Evolutionary conservation across 176 grass and related monocot genomes (phyloP), one percentile per base, ranked within the genome.

Genomic region (Paspalum vaginatum): DNA sequence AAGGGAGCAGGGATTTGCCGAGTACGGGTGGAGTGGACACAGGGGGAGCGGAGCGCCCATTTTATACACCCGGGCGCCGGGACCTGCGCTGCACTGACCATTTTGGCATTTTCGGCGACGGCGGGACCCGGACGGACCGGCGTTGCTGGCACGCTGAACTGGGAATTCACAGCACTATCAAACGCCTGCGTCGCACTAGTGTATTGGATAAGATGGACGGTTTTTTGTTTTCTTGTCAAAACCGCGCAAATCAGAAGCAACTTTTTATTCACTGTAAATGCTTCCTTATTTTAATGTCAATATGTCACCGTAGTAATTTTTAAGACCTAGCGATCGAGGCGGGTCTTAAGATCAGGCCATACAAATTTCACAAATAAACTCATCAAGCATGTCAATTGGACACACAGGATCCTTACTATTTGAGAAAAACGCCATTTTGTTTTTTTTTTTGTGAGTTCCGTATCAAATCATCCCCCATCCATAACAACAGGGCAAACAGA

Each of bases 1-100:
- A 25, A 78, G 85, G 79, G 66, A 70, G 81, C 70, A 85, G 37
- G 21, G 47, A 76, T 50, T 48, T 78, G 17, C 51, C 64, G 53
- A 51, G 70, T 63, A 45, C 43, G 5, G 25, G 40, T n/a, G n/a
- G n/a, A n/a, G n/a, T 63, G 75, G 48, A 27, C 52, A 70, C 18
- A 21, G 2, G 46, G 70, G 74, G n/a, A 64, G 26, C 8, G 43
- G n/a, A 64, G 26, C 8, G 43, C 15, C 56, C 70, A 49, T 77
- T 81, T 85, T 89, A 85, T 81, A 85, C 48, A 76, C 25, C 5
- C 59, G 59, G 59, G 15, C 25, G 59, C 26, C 26, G 11, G 24
- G 0, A 26, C 22, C 25, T 61, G 24, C 32, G 3, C 32, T n/a
- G n/a, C 59, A 32, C 25, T 32, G 12, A 13, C 24, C 59, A 15